A percentile compares a stretch with the other conserved stretches of the same genome.
Conservation (phyloP, 257 asterid species). For the Petunia axillaris region DNA sequence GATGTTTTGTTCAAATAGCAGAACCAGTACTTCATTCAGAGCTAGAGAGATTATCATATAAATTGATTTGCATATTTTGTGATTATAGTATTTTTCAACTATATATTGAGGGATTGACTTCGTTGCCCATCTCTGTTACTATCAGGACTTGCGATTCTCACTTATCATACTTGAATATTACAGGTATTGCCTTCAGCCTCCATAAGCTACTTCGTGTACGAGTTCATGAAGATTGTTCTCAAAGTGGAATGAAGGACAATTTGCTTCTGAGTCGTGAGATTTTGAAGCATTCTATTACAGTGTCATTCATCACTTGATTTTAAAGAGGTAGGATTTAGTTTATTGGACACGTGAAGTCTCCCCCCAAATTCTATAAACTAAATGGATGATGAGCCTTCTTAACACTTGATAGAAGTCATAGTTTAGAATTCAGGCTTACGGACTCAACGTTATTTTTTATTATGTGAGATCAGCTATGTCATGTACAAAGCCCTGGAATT, state of each 20-base stretch:
- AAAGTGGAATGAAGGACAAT: slow-evolving; percentile 60
- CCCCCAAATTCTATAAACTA: no score
- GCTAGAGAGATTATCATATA: not conserved
- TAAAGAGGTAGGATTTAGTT: slow-evolving; percentile 19
- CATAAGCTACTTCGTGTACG: slow-evolving; percentile 86
- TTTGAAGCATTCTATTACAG: slow-evolving; percentile 4
- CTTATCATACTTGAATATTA: slow-evolving; percentile 2
- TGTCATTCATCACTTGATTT: not conserved
- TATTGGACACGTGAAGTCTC: slow-evolving; percentile 6
- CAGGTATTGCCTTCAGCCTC: slow-evolving; percentile 99
- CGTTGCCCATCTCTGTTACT: not conserved
- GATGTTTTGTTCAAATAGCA: not conserved
- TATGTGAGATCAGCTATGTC: not conserved
- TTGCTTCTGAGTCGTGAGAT: slow-evolving; percentile 24
- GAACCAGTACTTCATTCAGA: slow-evolving; percentile 1
- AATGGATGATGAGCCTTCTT: no score
- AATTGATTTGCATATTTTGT: not conserved
- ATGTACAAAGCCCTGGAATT: not conserved
- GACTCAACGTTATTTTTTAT: not conserved
- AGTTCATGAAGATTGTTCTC: slow-evolving; percentile 92
- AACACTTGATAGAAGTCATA: not conserved
- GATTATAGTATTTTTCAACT: slow-evolving; percentile 17
- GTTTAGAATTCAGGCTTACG: slow-evolving; percentile 3
- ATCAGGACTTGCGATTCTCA: not conserved
- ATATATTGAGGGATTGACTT: not conserved